Percentiles rank a stretch among this genome's conserved stretches.
phyloP scores from a whole-genome alignment of 345 rosid species.

The Pelargonium nanum region DNA sequence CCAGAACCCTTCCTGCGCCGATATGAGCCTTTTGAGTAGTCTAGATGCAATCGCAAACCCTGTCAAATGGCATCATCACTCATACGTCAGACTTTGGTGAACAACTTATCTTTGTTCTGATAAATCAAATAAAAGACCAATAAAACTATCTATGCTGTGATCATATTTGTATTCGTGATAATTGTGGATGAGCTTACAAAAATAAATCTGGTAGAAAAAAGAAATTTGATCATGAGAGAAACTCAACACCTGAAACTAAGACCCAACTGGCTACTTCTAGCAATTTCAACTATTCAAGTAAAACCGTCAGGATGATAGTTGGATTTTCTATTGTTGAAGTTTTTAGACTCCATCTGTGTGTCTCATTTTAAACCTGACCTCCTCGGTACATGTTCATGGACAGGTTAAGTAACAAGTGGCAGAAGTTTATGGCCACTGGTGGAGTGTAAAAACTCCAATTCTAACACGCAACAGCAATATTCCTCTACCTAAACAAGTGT shows the following conservation, averaged over 20 bases:
- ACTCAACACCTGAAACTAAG: neutral
- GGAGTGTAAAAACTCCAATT: neutral
- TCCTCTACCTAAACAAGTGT: neutral
- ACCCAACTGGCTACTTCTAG: no score
- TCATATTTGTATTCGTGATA: neutral
- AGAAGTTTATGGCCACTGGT: no score
- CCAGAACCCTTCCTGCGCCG: slow-evolving; percentile 30
- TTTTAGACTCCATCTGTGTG: neutral
- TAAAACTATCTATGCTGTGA: neutral
- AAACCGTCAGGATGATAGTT: neutral
- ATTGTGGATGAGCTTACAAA: no score
- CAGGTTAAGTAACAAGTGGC: no score
- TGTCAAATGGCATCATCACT: slow-evolving; percentile 20
- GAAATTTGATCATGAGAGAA: neutral
- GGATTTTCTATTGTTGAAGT: no score
- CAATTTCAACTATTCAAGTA: no score
- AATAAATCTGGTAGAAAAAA: neutral
- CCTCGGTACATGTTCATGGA: no score
- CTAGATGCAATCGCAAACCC: slow-evolving; percentile 90
- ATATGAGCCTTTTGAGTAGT: slow-evolving; percentile 38
- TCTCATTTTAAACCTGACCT: neutral
- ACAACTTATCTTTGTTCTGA: neutral
- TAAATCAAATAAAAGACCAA: neutral
- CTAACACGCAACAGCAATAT: neutral
- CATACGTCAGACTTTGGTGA: neutral